Conservation (phyloP, 768 basidiomycete genomes). For the Boletus tomentosulus region DNA sequence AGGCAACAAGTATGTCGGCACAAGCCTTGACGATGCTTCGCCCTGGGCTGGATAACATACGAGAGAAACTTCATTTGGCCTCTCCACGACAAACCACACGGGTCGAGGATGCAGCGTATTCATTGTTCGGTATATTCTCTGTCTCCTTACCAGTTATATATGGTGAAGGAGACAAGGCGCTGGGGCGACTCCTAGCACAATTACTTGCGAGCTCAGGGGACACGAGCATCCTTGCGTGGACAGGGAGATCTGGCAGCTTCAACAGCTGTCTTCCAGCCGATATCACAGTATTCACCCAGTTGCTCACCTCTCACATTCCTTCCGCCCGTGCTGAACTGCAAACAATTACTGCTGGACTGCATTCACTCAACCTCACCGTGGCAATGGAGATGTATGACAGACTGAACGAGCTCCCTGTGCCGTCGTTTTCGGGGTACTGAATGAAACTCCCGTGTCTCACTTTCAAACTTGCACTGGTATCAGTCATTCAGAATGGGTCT, state of each 20-base stretch:
- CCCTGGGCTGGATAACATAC: not conserved
- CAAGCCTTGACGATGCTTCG: not conserved
- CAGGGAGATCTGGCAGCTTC: conserved; percentile 1
- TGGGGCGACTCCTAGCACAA: not conserved
- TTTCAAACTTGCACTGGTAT: not conserved
- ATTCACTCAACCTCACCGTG: not conserved
- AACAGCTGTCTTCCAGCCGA: conserved; percentile 2
- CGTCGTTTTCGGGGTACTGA: not conserved
- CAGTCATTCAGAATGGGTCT: not conserved
- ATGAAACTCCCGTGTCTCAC: conserved; percentile 7
- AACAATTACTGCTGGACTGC: not conserved
- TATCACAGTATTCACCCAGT: not conserved
- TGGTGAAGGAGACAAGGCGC: conserved; percentile 1
- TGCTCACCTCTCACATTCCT: not conserved
- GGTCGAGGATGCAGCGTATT: too few relatives aligned
- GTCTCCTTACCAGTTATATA: not conserved
- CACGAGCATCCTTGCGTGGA: conserved; percentile 6
- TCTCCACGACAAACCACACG: too few relatives aligned
- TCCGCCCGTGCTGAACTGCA: not conserved
- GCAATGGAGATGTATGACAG: not conserved
- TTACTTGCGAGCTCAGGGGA: conserved; percentile 1
- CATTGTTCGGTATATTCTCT: not conserved
- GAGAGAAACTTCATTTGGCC: not conserved
- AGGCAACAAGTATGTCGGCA: not conserved
- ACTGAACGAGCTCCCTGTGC: not conserved